Base-by-base conservation (phyloP, 2,329 filamentous ascomycete species). In the Botrytis galanthina region DNA sequence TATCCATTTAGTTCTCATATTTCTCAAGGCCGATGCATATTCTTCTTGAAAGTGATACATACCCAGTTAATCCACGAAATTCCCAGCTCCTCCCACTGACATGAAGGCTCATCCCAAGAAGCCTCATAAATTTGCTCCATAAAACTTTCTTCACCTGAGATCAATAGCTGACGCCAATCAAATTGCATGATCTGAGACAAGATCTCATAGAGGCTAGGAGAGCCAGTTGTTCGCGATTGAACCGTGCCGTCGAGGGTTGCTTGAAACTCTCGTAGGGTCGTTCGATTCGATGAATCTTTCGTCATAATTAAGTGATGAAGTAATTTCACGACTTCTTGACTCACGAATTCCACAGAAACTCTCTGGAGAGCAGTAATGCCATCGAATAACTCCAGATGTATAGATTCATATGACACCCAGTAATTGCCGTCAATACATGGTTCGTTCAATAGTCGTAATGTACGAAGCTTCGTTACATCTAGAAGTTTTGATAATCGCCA, bases 381-480 rank as follows among this genome's bases (percentile, higher is more conserved):
- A 22, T 61, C 10, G 1, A 62, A 51, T 35, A 70, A 61, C 20
- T 44, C 46, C 22, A 46, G 4, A 37, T 70, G 16, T 22, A 70
- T 70, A 32, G 5, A 18, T 42, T 22, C 54, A 46, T 29, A 54
- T 54, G 48, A 32, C 10, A 14, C 22, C 67, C 35, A 70, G 29
- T 32, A 54, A 4, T 44, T 22, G 3, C 46, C n/a, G 1, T 29
- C 14, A 22, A 20, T 26, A 12, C 7, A 29, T 29, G 32, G 51
- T 16, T 60, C 14, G 29, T 70, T 70, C 10, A 70, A 35, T 16
- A 70, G 8, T 22, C 68, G 68, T 22, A 70, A 46, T 26, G 68
- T 51, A 5, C 68, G 68, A 46, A 70, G 57, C 22, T 70, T 61
- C 32, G 57, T 48, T 26, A 51, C 29, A 48, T 70, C 68, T 26